Evolutionary conservation across 768 basidiomycete species (phyloP).

Genomic region (Calvatia gigantea): DNA sequence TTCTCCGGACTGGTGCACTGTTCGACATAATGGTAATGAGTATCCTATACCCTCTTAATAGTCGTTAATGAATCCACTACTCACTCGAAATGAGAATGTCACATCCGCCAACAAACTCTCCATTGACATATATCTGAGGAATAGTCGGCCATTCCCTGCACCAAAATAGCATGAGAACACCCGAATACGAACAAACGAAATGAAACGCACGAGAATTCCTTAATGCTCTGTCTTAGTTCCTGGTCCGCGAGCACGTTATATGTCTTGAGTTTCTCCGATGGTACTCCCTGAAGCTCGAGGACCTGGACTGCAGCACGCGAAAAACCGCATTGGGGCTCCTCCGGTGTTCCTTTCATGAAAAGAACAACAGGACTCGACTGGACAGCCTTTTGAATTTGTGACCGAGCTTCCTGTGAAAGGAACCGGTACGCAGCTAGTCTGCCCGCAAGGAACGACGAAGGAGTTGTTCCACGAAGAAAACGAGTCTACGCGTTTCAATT

Average conservation of each 20-base stretch:
- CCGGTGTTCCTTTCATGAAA: conserved; percentile 97
- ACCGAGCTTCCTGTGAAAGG: conserved; percentile 59
- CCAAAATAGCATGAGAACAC: not conserved
- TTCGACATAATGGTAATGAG: not conserved
- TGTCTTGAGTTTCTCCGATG: conserved; percentile 76
- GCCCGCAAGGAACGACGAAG: conserved; percentile 23
- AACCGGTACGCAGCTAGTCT: conserved; percentile 37
- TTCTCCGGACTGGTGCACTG: conserved; percentile 97
- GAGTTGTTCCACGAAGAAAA: conserved; percentile 26
- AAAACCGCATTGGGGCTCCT: conserved; percentile 89
- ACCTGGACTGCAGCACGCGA: conserved; percentile 92
- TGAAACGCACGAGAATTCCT: conserved; percentile 91
- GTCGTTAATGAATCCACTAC: conserved; percentile 29
- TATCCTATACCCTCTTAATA: not conserved
- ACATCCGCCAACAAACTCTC: conserved; percentile 96
- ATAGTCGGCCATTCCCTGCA: conserved; percentile 96
- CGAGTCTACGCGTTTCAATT: conserved; percentile 13
- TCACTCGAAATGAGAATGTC: conserved; percentile 89
- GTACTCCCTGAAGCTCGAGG: conserved; percentile 80
- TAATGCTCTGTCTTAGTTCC: conserved; percentile 82
- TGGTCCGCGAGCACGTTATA: conserved; percentile 88
- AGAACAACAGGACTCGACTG: conserved; percentile 78
- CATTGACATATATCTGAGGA: conserved; percentile 91
- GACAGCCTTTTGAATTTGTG: conserved; percentile 72
- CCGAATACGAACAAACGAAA: not conserved